Conservation (phyloP, 1,284 basidiomycete genomes). For the Cutaneotrichosporon arboriforme region DNA sequence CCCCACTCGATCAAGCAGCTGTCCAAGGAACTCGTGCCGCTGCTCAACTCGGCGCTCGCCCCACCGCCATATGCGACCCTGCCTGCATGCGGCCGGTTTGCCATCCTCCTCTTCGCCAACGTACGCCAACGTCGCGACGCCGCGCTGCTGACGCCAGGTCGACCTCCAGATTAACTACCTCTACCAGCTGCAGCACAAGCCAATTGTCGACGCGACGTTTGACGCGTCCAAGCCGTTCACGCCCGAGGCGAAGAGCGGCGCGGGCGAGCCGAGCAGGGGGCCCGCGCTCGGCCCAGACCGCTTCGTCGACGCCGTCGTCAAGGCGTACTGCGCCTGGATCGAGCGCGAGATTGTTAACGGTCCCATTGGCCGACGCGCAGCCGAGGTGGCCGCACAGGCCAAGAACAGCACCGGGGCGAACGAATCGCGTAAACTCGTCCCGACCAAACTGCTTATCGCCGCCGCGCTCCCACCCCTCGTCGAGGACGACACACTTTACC, state of each 20-base stretch:
- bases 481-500: conserved; percentile 31
- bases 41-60: conserved; percentile 30
- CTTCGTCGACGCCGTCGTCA: conserved; percentile 31
- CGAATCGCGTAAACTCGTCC: background rate
- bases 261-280: no score
- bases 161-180: conserved; percentile 47
- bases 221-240: conserved; percentile 1
- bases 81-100: conserved; percentile 28
- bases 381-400: conserved; percentile 3
- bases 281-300: conserved; percentile 39
- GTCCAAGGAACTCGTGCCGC: conserved; percentile 33
- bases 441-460: conserved; percentile 29
- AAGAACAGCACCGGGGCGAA: background rate
- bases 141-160: conserved; percentile 24
- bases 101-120: conserved; percentile 41
- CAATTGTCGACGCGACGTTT: conserved; percentile 27
- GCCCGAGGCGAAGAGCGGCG: no score
- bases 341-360: conserved; percentile 41
- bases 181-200: conserved; percentile 41
- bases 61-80: conserved; percentile 38
- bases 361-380: conserved; percentile 28
- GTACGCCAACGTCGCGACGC: conserved; percentile 21
- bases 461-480: conserved; percentile 41
- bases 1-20: conserved; percentile 44
- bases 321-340: conserved; percentile 35